phyloP scores from a whole-genome alignment of 129 eudicot genomes.

The Flaveria linearis region DNA sequence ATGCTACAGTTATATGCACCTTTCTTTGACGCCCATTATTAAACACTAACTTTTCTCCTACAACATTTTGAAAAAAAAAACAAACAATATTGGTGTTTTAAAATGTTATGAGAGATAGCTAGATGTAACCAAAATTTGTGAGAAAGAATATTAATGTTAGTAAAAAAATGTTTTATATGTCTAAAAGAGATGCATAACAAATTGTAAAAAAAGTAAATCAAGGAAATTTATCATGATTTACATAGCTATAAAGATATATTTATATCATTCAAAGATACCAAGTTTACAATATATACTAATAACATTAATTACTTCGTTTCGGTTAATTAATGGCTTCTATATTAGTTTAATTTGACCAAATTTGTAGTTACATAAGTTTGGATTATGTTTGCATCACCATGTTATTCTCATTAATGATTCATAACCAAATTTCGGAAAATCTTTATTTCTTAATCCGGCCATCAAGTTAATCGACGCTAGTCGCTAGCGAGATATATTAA shows the following conservation, averaged over 20 bases:
- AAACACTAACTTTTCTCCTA: neutral
- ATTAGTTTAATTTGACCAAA: neutral
- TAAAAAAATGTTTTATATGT: too few species aligned
- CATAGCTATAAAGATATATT: too few species aligned
- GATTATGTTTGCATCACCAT: conserved; percentile 23
- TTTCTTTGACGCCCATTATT: conserved; percentile 1
- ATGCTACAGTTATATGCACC: conserved; percentile 22
- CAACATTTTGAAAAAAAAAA: neutral
- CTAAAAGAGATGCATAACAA: too few species aligned
- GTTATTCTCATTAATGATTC: neutral
- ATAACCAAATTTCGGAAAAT: neutral
- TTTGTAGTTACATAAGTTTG: conserved; percentile 7
- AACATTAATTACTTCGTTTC: neutral
- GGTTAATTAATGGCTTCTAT: neutral
- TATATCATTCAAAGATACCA: too few species aligned
- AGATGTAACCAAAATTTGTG: too few species aligned
- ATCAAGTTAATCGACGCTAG: neutral
- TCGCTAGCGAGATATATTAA: neutral
- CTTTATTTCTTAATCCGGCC: neutral
- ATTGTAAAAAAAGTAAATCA: too few species aligned
- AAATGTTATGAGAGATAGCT: too few species aligned
- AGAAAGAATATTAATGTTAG: too few species aligned
- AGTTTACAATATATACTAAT: too few species aligned
- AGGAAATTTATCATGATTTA: too few species aligned
- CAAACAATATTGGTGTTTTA: too few species aligned